Evolutionary conservation across 371 early-diverging fungal species (phyloP).

Genomic region (Circinella umbellata): DNA sequence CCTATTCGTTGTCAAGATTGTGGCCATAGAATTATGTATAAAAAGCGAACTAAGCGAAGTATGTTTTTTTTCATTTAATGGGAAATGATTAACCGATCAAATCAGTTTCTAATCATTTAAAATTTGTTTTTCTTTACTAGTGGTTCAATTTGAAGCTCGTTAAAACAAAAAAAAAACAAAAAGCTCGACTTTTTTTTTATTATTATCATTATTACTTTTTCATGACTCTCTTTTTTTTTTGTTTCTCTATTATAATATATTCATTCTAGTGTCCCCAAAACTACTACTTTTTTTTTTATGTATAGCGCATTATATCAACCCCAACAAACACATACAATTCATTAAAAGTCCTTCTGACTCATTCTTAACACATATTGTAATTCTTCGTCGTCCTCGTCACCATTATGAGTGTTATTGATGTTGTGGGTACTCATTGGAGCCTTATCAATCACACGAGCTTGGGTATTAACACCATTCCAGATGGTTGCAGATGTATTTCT

Average conservation of each 20-base stretch:
- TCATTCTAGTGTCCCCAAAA: background rate
- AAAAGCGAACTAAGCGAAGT: conserved; percentile 96
- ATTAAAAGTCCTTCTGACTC: conserved; percentile 44
- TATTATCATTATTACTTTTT: background rate
- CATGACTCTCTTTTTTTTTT: background rate
- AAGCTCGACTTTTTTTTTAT: background rate
- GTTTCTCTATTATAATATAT: background rate
- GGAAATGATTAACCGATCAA: background rate
- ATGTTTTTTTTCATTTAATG: conserved; percentile 28
- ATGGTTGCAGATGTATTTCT: background rate
- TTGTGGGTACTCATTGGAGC: background rate
- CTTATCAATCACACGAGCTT: conserved; percentile 17
- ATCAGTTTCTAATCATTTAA: background rate
- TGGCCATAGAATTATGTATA: conserved; percentile 96
- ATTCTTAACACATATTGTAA: conserved; percentile 45
- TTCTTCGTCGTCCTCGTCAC: conserved; percentile 47
- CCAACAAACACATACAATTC: conserved; percentile 12
- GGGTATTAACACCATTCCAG: conserved; percentile 16
- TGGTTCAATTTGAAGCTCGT: conserved; percentile 90
- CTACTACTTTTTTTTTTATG: too few species aligned
- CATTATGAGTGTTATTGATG: background rate
- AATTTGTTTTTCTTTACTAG: conserved; percentile 36
- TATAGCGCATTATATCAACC: conserved; percentile 16
- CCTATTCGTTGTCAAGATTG: conserved; percentile 96
- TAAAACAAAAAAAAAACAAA: conserved; percentile 34